Base-by-base conservation (phyloP, 2,329 filamentous ascomycete genomes). In the Colletotrichum godetiae region DNA sequence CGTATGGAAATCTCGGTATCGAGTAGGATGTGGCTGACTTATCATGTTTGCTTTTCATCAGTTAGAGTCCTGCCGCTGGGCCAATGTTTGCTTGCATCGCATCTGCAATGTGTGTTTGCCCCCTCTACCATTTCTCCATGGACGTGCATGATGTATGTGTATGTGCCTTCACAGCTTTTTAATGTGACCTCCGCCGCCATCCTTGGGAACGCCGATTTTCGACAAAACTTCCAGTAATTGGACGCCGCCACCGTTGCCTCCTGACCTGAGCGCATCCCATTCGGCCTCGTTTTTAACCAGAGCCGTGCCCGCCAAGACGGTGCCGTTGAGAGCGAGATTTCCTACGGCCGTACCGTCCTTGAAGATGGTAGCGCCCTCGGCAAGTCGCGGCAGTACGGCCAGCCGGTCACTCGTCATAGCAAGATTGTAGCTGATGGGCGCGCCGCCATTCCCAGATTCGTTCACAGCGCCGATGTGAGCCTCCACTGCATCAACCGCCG, bases 401-500 rank as follows among this genome's bases (percentile, higher is more conserved):
- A 92, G 84, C 0, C 82, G 83, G 19, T 80, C 81, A 71, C 83
- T 82, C 24, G 90, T 92, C 82, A 92, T 85, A 62, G 88, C 90
- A 75, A 92, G 80, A 78, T 92, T 92, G 79, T 92, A 92, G 80
- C 89, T 91, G 60, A 92, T 89, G n/a, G 76, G 77, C 0, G 89
- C 86, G 74, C 86, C 84, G 4, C 84, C 85, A 5, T 81, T 79
- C 1, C 67, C 63, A 2, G 79, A 79, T 2, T 79, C 77, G 0
- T 72, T 73, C 8, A 56, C 37, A 10, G 74, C 52, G 52, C 27
- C 67, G 70, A 74, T 24, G 52, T 70, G 35, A 69, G 56, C 76
- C 27, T 75, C 73, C 5, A 86, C 83, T 0, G 86, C 87, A 6
- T 76, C 77, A 13, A 84, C 84, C 0, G 86, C 87, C 67, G 77